phyloP scores from a whole-genome alignment of 2,329 filamentous ascomycete species.

The Ophiostoma australiae region DNA sequence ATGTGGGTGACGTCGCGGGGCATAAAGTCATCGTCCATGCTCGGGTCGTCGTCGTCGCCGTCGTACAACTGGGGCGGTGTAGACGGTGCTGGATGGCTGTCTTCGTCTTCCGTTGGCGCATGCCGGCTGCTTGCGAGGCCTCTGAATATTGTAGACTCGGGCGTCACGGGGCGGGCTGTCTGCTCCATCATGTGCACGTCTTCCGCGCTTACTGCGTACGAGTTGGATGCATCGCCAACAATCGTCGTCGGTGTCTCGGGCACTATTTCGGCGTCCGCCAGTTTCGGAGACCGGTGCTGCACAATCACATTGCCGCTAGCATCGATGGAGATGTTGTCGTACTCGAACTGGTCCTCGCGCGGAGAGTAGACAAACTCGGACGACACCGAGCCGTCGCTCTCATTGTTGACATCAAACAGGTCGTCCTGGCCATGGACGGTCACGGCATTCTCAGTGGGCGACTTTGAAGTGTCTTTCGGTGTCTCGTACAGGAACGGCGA shows the following conservation, averaged over 20 bases:
- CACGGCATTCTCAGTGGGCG: constrained; percentile 30
- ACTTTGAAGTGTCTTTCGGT: not conserved
- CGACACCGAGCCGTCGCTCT: constrained; percentile 16
- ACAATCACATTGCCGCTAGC: constrained; percentile 7
- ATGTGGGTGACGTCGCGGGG: constrained; percentile 35
- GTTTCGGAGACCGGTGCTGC: constrained; percentile 7
- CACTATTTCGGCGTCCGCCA: not conserved
- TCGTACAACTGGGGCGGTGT: constrained; percentile 23
- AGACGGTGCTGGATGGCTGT: constrained; percentile 20
- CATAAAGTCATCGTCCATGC: constrained; percentile 27
- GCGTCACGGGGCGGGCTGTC: not conserved
- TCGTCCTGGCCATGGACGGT: constrained; percentile 36
- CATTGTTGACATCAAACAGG: constrained; percentile 33
- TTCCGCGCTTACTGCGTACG: not conserved
- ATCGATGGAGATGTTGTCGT: constrained; percentile 11
- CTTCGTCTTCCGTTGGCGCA: not conserved
- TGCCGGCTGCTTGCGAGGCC: not conserved
- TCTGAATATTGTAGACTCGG: not conserved
- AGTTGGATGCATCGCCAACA: not conserved
- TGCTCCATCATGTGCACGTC: not conserved
- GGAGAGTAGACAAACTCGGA: constrained; percentile 1
- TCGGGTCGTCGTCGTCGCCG: constrained; percentile 20
- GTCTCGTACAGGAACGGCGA: constrained; percentile 19
- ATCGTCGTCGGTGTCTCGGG: constrained; percentile 10
- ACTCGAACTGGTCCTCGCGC: not conserved